These are phyloP conservation scores for Peronosclerospora sorghi DNA, from an alignment of 352 stramenopile species.

Conservation along the genomic window DNA sequence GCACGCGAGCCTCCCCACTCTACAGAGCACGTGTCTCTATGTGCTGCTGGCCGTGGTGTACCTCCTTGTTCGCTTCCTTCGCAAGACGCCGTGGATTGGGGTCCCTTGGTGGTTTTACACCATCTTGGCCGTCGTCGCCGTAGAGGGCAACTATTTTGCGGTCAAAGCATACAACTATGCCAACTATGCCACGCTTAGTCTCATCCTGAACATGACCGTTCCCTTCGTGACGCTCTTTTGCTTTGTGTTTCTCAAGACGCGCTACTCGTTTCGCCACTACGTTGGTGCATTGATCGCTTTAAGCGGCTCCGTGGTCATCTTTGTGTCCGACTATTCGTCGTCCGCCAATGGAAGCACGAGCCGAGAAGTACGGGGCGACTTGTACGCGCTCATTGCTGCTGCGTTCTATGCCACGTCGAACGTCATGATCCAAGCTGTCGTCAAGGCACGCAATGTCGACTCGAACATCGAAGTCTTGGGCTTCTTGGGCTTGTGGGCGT, in stretches of 20 bases:
- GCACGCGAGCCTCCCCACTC: too few species aligned
- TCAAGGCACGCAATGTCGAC: slow-evolving; percentile 44
- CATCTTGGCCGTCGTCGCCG: slow-evolving; percentile 41
- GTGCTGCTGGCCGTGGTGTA: too few species aligned
- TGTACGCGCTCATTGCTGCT: slow-evolving; percentile 44
- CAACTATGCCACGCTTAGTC: slow-evolving; percentile 53
- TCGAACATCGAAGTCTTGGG: slow-evolving; percentile 48
- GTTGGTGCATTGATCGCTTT: slow-evolving; percentile 30
- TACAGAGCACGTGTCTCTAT: too few species aligned
- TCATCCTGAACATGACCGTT: slow-evolving; percentile 62
- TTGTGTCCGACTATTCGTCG: slow-evolving; percentile 41
- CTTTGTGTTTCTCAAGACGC: slow-evolving; percentile 47
- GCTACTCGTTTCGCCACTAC: slow-evolving; percentile 47
- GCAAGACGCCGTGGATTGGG: too few species aligned
- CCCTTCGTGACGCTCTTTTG: slow-evolving; percentile 60
- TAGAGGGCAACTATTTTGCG: slow-evolving; percentile 62
- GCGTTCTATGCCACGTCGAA: slow-evolving; percentile 56
- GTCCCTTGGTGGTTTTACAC: slow-evolving; percentile 71
- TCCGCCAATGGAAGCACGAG: slow-evolving; percentile 28
- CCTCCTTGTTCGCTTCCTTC: slow-evolving; percentile 25
- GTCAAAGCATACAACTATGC: slow-evolving; percentile 65
- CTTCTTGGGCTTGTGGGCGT: slow-evolving; percentile 34
- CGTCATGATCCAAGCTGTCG: slow-evolving; percentile 61
- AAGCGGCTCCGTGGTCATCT: slow-evolving; percentile 42
- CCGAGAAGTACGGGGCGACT: slow-evolving; percentile 32